These are phyloP conservation scores for Pachyrhizus erosus DNA, from an alignment of 306 rosid species.

Conservation along the genomic window DNA sequence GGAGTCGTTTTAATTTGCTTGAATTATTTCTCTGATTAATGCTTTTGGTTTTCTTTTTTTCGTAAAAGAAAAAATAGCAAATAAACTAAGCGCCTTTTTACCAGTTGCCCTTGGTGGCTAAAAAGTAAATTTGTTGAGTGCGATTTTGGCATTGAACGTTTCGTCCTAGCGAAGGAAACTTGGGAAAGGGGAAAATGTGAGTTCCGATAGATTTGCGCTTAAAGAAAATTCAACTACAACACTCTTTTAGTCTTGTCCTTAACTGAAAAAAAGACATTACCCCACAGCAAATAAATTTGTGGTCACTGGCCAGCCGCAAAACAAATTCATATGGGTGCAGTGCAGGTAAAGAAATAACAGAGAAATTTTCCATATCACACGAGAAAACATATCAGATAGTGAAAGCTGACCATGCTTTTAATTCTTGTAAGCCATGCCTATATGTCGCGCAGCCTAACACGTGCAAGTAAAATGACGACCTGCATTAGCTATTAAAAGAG, in stretches of 20 bases:
- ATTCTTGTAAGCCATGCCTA: not conserved
- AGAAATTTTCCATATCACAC: not conserved
- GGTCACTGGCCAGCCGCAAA: constrained; percentile 12
- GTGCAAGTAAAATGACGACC: constrained; percentile 30
- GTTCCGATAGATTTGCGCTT: constrained; percentile 12
- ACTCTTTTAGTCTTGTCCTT: constrained; percentile 20
- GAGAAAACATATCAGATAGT: constrained; percentile 1
- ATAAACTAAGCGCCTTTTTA: not conserved
- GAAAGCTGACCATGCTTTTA: constrained; percentile 25
- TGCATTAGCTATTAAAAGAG: constrained; percentile 25
- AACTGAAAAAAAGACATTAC: constrained; percentile 16
- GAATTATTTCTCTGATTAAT: not conserved
- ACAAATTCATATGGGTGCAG: constrained; percentile 30
- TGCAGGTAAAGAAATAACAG: constrained; percentile 29
- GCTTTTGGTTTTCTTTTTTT: not conserved
- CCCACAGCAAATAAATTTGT: constrained; percentile 32
- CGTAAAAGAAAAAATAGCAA: not conserved
- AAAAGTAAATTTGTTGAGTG: constrained; percentile 39
- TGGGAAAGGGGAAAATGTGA: constrained; percentile 18
- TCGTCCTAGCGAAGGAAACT: constrained; percentile 48
- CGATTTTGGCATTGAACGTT: constrained; percentile 39
- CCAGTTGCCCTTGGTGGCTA: constrained; percentile 21
- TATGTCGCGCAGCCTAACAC: constrained; percentile 6
- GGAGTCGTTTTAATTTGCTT: not conserved
- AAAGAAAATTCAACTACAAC: constrained; percentile 11